These are phyloP conservation scores for Primulina tabacum DNA, from an alignment of 257 asterid genomes.

Conservation along the genomic window DNA sequence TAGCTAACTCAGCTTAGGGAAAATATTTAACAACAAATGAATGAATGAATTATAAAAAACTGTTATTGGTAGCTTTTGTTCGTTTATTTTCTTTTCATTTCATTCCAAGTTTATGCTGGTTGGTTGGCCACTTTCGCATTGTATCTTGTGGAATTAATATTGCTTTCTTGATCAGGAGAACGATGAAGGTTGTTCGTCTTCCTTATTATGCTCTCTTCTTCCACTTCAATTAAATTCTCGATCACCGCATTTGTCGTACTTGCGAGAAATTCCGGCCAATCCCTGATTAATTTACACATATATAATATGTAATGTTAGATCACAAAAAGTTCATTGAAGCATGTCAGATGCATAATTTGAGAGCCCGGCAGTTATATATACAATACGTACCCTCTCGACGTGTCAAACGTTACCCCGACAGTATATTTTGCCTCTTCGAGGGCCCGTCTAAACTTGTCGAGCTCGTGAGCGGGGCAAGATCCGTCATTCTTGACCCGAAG, in stretches of 20 bases:
- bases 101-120: not conserved
- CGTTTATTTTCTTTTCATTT: not conserved
- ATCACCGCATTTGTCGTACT: constrained; percentile 65
- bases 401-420: constrained; percentile 81
- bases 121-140: not conserved
- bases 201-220: constrained; percentile 34
- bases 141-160: not conserved
- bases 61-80: not conserved
- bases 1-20: not conserved
- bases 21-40: constrained; percentile 9
- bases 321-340: no score
- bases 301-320: not conserved
- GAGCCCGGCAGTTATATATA: not conserved
- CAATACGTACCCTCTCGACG: constrained; percentile 45
- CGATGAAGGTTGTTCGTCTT: not conserved
- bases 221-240: constrained; percentile 70
- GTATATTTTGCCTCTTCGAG: constrained; percentile 69
- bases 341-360: not conserved
- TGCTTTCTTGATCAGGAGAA: not conserved
- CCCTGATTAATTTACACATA: constrained; percentile 34
- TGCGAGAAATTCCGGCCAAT: constrained; percentile 68
- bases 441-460: constrained; percentile 47
- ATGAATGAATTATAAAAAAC: not conserved
- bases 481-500: constrained; percentile 53
- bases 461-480: constrained; percentile 31